Base-by-base conservation (phyloP, 257 asterid species). In the Echium plantagineum region DNA sequence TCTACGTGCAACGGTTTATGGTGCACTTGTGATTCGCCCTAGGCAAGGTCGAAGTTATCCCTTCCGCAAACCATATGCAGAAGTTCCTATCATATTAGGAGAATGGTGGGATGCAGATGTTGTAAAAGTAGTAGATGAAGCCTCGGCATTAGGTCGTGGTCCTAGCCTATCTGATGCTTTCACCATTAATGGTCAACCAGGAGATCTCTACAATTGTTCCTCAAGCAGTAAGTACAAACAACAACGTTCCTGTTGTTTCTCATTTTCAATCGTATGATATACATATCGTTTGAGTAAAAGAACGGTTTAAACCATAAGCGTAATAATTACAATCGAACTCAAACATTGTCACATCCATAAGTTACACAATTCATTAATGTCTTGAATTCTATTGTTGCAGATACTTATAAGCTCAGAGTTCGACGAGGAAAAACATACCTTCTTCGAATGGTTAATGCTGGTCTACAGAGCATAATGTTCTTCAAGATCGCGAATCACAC, bases 41-140 rank as follows among this genome's bases (percentile, higher is more conserved):
- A 76, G 80, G 65, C 48, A 74, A n/a, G 89, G 87, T 0, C 70
- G 64, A 13, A 20, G 65, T 3, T 86, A 79, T 65, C 95, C 95
- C 5, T 86, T 86, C 42, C 82, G 85, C 1, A 77, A 71, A 58
- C 95, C 95, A 7, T 42, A 83, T 42, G 49, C 77, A 15, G 93
- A 86, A 69, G 67, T 83, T 28, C 93, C 89, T 3, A 81, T 86
- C 63, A 2, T 83, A 60, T 70, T 86, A n/a, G 94, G 94, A 18
- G 94, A 85, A 65, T 86, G 87, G 85, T 86, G 93, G 93, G 81
- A 83, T 58, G 89, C 79, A 15, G 80, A 86, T 49, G 84, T 81
- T 22, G 52, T 83, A 0, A 84, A 78, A 12, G 80, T 86, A 0
- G 93, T 76, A 52, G 73, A 69, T 12, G 58, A 81, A 69, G 84